Percentiles rank a stretch among this genome's conserved stretches.
Conservation (phyloP, 2,329 filamentous ascomycete genomes). For the Monosporascus ibericus region DNA sequence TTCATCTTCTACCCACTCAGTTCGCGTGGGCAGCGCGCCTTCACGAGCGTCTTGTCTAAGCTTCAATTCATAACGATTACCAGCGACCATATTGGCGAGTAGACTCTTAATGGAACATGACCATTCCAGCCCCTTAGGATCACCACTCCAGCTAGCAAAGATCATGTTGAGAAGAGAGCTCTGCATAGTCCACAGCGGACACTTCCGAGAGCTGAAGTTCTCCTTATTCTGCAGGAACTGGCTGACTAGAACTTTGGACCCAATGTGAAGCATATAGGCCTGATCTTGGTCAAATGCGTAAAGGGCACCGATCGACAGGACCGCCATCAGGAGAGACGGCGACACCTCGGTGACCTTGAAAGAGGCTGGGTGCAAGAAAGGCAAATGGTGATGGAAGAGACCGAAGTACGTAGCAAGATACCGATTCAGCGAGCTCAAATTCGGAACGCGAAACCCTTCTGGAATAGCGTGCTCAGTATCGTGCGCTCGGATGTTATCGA, state of each 20-base stretch:
- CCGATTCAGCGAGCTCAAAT: constrained; percentile 73
- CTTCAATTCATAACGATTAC: constrained; percentile 94
- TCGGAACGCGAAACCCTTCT: constrained; percentile 84
- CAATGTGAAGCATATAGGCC: constrained; percentile 94
- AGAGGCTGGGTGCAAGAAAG: constrained; percentile 88
- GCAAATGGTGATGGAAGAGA: constrained; percentile 92
- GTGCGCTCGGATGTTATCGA: constrained; percentile 76
- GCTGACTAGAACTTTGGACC: constrained; percentile 93
- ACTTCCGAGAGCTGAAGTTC: constrained; percentile 96
- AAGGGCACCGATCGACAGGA: constrained; percentile 89
- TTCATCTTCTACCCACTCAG: constrained; percentile 96
- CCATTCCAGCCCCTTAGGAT: constrained; percentile 96
- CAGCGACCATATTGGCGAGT: constrained; percentile 96
- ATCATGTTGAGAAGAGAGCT: constrained; percentile 96
- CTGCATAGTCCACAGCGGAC: constrained; percentile 97
- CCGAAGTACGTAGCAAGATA: constrained; percentile 96
- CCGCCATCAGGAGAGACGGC: constrained; percentile 77
- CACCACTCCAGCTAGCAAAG: constrained; percentile 98
- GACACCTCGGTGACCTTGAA: constrained; percentile 78
- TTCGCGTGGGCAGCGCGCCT: constrained; percentile 65
- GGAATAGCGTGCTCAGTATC: constrained; percentile 79
- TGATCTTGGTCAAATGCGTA: constrained; percentile 97
- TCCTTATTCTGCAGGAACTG: constrained; percentile 98
- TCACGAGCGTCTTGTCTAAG: constrained; percentile 84
- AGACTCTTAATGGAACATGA: constrained; percentile 98